Percentiles rank a stretch among this genome's conserved stretches.
Conservation (phyloP, 2,329 filamentous ascomycete genomes). For the Xylariaceae sp. region DNA sequence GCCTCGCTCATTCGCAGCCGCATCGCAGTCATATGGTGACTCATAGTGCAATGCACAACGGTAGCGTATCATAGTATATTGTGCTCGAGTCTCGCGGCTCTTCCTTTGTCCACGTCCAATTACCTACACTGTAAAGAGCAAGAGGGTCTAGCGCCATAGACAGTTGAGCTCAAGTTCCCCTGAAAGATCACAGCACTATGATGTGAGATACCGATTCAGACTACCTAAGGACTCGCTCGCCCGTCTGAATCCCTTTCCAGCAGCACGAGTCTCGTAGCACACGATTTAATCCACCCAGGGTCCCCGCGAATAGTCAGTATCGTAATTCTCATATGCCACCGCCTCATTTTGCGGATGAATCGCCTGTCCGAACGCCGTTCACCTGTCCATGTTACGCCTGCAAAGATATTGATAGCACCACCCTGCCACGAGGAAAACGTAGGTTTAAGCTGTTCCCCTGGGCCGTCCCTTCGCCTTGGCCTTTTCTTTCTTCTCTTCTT, state of each 20-base stretch:
- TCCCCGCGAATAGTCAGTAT: background rate
- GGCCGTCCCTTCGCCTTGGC: constrained; percentile 86
- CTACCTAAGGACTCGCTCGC: background rate
- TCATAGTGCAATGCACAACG: background rate
- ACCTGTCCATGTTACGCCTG: constrained; percentile 24
- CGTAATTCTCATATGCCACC: background rate
- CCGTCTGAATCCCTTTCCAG: constrained; percentile 11
- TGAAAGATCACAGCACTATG: background rate
- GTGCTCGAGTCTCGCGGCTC: background rate
- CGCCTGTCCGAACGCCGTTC: constrained; percentile 25
- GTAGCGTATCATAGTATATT: background rate
- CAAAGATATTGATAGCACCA: constrained; percentile 3
- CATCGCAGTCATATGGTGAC: background rate
- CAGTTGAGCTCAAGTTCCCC: background rate
- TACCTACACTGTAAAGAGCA: too few relatives aligned
- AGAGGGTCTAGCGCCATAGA: too few relatives aligned
- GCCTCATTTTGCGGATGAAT: constrained; percentile 1
- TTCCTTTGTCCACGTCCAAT: background rate
- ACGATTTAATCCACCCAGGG: constrained; percentile 4
- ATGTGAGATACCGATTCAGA: background rate
- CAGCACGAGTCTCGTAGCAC: constrained; percentile 8
- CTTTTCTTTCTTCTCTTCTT: constrained; percentile 93
- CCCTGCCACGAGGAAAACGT: background rate
- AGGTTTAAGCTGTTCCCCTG: constrained; percentile 45
- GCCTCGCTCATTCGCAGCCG: background rate